phyloP scores from a whole-genome alignment of 2,329 filamentous ascomycete genomes.

The Colletotrichum orbiculare region DNA sequence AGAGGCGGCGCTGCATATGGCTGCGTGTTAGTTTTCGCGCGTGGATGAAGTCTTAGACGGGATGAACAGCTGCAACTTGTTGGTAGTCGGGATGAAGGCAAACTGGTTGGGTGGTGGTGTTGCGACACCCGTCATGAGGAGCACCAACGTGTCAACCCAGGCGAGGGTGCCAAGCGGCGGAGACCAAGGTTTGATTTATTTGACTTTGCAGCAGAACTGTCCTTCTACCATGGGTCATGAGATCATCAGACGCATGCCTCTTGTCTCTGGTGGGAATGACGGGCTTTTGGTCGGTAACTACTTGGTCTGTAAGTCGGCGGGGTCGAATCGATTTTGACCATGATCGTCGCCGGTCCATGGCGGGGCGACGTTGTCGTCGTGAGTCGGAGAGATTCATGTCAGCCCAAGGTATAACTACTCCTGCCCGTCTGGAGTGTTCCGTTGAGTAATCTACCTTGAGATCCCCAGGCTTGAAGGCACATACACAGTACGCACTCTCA shows the following conservation, averaged over 20 bases:
- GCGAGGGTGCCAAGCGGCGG: not conserved
- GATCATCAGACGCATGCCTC: constrained; percentile 15
- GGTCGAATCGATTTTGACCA: constrained; percentile 12
- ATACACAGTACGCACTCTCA: not conserved
- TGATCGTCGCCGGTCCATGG: constrained; percentile 8
- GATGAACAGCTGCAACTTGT: not conserved
- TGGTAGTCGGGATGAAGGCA: constrained; percentile 7
- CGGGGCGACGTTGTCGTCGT: no score
- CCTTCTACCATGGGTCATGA: constrained; percentile 7
- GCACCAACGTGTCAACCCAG: constrained; percentile 4
- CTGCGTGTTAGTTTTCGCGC: not conserved
- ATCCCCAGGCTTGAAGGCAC: not conserved
- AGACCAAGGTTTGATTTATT: no score
- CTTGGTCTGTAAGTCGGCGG: constrained; percentile 21
- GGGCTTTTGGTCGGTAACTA: not conserved
- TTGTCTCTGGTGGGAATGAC: constrained; percentile 1
- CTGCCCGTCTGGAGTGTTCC: no score
- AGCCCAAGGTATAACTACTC: constrained; percentile 8
- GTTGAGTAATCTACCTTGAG: not conserved
- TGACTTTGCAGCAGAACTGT: no score
- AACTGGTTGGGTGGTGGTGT: constrained; percentile 23
- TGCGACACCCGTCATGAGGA: not conserved
- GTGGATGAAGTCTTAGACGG: not conserved
- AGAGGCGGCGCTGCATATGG: constrained; percentile 4
- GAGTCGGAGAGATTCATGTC: no score